Conservation (phyloP, 2,329 filamentous ascomycete genomes). For the Bipolaris bicolor region DNA sequence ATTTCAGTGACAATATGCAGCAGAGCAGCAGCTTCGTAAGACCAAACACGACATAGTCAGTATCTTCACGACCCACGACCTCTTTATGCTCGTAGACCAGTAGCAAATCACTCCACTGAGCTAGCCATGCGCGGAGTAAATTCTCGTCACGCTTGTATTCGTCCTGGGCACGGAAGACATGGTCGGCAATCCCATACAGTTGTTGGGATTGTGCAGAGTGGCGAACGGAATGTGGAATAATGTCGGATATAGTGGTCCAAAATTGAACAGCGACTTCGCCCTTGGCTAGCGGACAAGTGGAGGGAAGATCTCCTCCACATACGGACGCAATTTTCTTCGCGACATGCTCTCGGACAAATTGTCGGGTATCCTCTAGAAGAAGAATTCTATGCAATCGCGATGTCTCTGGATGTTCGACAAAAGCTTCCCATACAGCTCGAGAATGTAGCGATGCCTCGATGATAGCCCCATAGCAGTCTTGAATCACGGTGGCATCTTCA, state of each 20-base stretch:
- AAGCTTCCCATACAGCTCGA: constrained; percentile 42
- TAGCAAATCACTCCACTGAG: constrained; percentile 43
- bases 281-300: constrained; percentile 36
- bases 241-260: constrained; percentile 41
- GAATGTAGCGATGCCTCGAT: constrained; percentile 48
- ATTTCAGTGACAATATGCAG: constrained; percentile 49
- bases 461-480: constrained; percentile 40
- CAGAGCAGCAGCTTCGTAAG: constrained; percentile 50
- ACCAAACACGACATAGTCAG: constrained; percentile 46
- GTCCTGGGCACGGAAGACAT: constrained; percentile 45
- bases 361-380: constrained; percentile 34
- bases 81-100: constrained; percentile 42
- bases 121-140: constrained; percentile 36
- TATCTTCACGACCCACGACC: constrained; percentile 44
- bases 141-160: constrained; percentile 42
- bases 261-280: constrained; percentile 43
- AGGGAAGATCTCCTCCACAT: constrained; percentile 45
- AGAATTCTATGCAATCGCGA: constrained; percentile 39
- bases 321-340: constrained; percentile 42
- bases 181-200: constrained; percentile 45
- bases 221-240: constrained; percentile 38
- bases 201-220: constrained; percentile 37
- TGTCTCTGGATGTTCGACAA: constrained; percentile 31
- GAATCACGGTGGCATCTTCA: constrained; percentile 24
- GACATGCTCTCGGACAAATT: constrained; percentile 35